These are phyloP conservation scores for Linderina pennispora DNA, from an alignment of 192 early-diverging fungal species.

Conservation along the genomic window DNA sequence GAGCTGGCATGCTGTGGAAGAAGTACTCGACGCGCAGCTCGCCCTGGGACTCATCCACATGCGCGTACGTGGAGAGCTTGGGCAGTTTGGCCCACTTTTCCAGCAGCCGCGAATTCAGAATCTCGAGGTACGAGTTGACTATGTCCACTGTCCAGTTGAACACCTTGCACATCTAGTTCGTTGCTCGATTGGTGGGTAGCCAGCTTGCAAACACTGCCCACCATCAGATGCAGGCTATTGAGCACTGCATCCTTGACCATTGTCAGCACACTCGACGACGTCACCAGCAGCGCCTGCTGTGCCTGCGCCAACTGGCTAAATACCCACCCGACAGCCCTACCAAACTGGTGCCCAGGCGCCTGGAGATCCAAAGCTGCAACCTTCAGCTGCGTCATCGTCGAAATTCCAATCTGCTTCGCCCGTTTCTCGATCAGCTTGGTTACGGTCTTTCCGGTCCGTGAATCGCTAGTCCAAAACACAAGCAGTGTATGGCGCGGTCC, in stretches of 20 bases:
- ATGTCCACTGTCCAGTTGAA: conserved; percentile 25
- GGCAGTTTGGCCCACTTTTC: no score
- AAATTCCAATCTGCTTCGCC: neutral
- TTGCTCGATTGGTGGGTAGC: neutral
- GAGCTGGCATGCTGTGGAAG: neutral
- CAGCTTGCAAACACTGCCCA: no score
- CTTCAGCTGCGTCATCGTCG: conserved; percentile 6
- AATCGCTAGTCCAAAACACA: conserved; percentile 29
- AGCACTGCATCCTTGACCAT: no score
- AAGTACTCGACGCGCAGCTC: conserved; percentile 18
- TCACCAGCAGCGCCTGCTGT: conserved; percentile 7
- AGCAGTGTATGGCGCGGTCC: conserved; percentile 10
- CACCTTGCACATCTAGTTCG: neutral
- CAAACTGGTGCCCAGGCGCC: conserved; percentile 29
- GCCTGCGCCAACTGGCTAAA: conserved; percentile 15
- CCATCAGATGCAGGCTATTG: no score
- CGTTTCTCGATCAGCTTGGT: conserved; percentile 14
- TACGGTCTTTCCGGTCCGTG: conserved; percentile 4
- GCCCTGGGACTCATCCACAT: neutral
- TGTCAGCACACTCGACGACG: no score
- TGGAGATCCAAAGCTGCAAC: conserved; percentile 16
- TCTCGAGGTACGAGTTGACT: conserved; percentile 12
- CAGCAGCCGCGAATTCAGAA: conserved; percentile 18
- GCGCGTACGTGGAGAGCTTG: conserved; percentile 6
- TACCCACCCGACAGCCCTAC: conserved; percentile 22